Base-by-base conservation (phyloP, 495 filamentous ascomycete genomes). In the Cetradonia linearis region DNA sequence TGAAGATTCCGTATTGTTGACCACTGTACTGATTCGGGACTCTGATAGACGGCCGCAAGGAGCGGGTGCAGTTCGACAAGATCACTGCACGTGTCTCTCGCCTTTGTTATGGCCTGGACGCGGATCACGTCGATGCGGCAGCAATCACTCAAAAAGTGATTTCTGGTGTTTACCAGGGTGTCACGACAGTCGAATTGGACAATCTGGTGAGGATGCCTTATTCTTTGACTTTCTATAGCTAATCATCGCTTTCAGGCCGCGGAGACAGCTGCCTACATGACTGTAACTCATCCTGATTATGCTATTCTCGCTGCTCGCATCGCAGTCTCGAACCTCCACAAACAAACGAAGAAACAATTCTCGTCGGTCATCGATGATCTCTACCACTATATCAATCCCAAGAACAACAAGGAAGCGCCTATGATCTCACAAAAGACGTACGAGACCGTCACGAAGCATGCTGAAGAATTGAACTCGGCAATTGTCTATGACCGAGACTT, bases 11-110 rank as follows among this genome's bases (percentile, higher is more conserved):
- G 18, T 36, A 9, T 34, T 54, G 31, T 54, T 36, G 20, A 28
- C 25, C 8, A n/a, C 20, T 11, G 16, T 23, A 37, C 34, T 52
- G 23, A 37, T 37, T 28, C 23, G 13, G 16, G 33, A 28, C 10
- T 28, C 5, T 34, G 23, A 56, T 63, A 97, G 92, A 98, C 80
- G 93, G 93, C 75, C 92, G 93, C 79, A 96, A 97, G 79, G 93
- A 98, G 83, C 93, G 93, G 73, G 93, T 98, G 59, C 93, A 98
- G 73, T 98, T 98, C 79, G 93, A 98, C 78, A 98, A 98, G 77
- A 98, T 98, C 81, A 97, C 93, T 62, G 93, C 93, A 64, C 90
- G 93, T 73, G 93, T 98, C 47, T 98, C 93, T 31, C 81, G 93
- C 56, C 82, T 98, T 56, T 98, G 93, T 80, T 98, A 98, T 72